phyloP scores from a whole-genome alignment of 306 rosid species.

The Cicer yamashitae region DNA sequence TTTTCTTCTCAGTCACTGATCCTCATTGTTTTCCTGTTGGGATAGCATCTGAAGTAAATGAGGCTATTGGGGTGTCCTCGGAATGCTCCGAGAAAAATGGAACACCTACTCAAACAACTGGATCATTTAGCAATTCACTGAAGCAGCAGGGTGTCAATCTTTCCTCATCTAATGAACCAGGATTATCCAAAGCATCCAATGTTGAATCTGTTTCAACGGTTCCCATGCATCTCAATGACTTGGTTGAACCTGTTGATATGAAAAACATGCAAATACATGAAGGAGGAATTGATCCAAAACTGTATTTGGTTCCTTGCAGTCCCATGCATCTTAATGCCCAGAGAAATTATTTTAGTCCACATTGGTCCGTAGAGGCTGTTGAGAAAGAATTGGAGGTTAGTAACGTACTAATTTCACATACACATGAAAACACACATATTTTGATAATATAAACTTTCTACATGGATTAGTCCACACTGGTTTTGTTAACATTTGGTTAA shows the following conservation, averaged over 20 bases:
- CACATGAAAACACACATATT: not conserved
- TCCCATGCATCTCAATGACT: constrained; percentile 52
- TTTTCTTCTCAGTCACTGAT: constrained; percentile 7
- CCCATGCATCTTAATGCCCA: constrained; percentile 43
- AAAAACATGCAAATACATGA: constrained; percentile 40
- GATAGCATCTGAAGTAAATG: constrained; percentile 55
- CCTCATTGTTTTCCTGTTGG: constrained; percentile 20
- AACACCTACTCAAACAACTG: constrained; percentile 35
- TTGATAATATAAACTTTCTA: not conserved
- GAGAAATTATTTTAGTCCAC: constrained; percentile 60
- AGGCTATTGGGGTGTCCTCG: constrained; percentile 40
- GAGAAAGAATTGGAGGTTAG: constrained; percentile 75
- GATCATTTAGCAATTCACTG: constrained; percentile 45
- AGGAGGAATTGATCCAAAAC: constrained; percentile 44
- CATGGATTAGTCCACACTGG: no score
- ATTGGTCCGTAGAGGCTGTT: constrained; percentile 72
- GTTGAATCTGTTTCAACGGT: constrained; percentile 58
- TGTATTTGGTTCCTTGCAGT: constrained; percentile 37
- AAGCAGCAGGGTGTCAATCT: constrained; percentile 48
- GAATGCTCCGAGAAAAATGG: constrained; percentile 51
- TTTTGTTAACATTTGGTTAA: constrained; percentile 12
- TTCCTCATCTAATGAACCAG: constrained; percentile 44
- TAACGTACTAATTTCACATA: constrained; percentile 27
- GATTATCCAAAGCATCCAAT: constrained; percentile 43
- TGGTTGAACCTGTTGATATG: constrained; percentile 36